Percentiles rank a stretch among this genome's conserved stretches.
Evolutionary conservation across 192 early-diverging fungal genomes (phyloP).

Genomic region (Coemansia sp.): DNA sequence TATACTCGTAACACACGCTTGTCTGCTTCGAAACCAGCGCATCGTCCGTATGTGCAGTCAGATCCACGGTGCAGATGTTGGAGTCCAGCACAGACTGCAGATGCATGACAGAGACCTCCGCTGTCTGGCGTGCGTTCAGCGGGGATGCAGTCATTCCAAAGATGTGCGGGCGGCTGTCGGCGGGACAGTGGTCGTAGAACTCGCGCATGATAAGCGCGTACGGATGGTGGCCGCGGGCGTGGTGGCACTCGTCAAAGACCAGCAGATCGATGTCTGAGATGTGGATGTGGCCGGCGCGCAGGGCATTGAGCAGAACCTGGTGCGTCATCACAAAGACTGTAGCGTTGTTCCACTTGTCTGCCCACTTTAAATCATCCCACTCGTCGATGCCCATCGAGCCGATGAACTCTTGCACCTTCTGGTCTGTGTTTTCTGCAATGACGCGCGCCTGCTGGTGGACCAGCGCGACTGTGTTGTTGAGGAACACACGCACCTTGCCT

Average conservation of each 20-base stretch:
- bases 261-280: constrained; percentile 74
- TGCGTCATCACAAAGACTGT: constrained; percentile 88
- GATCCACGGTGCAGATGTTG: constrained; percentile 60
- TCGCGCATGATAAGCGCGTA: constrained; percentile 81
- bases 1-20: constrained; percentile 55
- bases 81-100: constrained; percentile 60
- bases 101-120: constrained; percentile 42
- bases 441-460: constrained; percentile 82
- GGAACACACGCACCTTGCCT: constrained; percentile 60
- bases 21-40: constrained; percentile 12
- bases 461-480: constrained; percentile 86
- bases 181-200: constrained; percentile 65
- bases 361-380: constrained; percentile 64
- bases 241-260: constrained; percentile 96
- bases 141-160: constrained; percentile 97
- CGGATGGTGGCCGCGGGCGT: constrained; percentile 72
- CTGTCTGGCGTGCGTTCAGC: constrained; percentile 43
- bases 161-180: constrained; percentile 64
- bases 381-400: constrained; percentile 69
- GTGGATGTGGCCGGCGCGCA: constrained; percentile 67
- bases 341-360: constrained; percentile 50
- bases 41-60: constrained; percentile 22
- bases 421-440: constrained; percentile 66
- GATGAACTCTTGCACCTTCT: constrained; percentile 62
- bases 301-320: constrained; percentile 75